These are phyloP conservation scores for Mytilinidion resinicola DNA, from an alignment of 495 filamentous ascomycete species.

Conservation along the genomic window DNA sequence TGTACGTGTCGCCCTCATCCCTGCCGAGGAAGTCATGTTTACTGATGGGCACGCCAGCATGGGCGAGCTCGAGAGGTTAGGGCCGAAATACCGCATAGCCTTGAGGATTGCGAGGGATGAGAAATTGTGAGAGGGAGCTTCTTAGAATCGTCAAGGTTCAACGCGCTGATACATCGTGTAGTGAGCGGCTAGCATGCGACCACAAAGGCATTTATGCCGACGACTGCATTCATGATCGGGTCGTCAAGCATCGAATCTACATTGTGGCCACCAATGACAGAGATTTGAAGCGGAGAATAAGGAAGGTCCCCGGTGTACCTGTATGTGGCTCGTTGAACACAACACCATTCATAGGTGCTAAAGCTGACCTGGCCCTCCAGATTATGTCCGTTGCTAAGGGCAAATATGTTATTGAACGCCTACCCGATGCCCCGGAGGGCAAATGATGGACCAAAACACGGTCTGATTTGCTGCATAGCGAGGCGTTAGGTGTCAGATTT, in stretches of 20 bases:
- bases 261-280: conserved; percentile 88
- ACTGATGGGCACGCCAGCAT: conserved; percentile 22
- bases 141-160: too few species aligned
- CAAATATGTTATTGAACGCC: conserved; percentile 87
- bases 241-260: conserved; percentile 74
- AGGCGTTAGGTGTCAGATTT: conserved; percentile 14
- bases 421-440: conserved; percentile 70
- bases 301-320: conserved; percentile 70
- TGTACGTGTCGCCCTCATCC: conserved; percentile 19
- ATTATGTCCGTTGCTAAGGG: conserved; percentile 68
- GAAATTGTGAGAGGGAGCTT: background rate
- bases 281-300: conserved; percentile 66
- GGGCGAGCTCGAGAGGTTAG: conserved; percentile 87
- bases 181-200: conserved; percentile 74
- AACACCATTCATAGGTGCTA: too few species aligned
- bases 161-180: too few species aligned
- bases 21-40: too few species aligned
- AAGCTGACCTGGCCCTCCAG: too few species aligned
- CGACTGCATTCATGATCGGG: conserved; percentile 66
- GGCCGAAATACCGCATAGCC: conserved; percentile 81
- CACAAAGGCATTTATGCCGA: conserved; percentile 59
- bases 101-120: conserved; percentile 89
- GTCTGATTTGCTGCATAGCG: conserved; percentile 19
- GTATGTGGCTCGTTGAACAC: too few species aligned
- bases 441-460: conserved; percentile 1